Evolutionary conservation across 2,329 filamentous ascomycete species (phyloP), one percentile per base, ranked within the genome.

Genomic region (Colletotrichum eleusines): DNA sequence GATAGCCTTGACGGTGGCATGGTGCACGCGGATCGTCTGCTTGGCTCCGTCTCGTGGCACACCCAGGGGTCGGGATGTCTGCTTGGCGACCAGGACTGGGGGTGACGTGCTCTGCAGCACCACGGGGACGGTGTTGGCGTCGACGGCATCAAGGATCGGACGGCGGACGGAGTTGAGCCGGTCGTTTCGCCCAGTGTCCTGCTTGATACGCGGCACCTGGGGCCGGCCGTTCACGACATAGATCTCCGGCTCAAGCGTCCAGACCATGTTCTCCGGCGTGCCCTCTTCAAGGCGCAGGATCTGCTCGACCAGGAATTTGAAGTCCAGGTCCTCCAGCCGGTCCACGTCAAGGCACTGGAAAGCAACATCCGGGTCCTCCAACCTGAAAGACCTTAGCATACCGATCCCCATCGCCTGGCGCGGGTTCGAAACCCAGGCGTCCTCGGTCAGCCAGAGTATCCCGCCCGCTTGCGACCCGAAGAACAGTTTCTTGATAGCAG

Each of bases 401-500:
- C 71, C 71, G n/a, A 67, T 58, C 23, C 44, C 50, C 62, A 74
- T 74, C 35, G 72, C 73, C 20, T 71, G 50, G 42, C 73, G 68
- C 3, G 75, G 73, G 26, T 73, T 69, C 3, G 72, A 42, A 20
- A 26, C 28, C 8, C 68, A 65, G 28, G 72, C 54, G 11, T 73
- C 73, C 26, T 66, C 58, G 2, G 75, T 75, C 18, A 74, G 69
- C 75, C 74, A 76, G 18, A 76, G 55, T 0, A 77, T 44, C 20
- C 50, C 63, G 3, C 58, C 55, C 3, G 66, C 66, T 20, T 68
- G 3, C 14, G n/a, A 35, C 0, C 23, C 6, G 48, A 60, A 40
- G 38, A 40, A 40, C 38, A 40, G 1, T 5, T 5, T 40, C 50
- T 40, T 46, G 8, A 44, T 9, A 2, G 48, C 46, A 7, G 51